Percentiles rank a stretch among this genome's conserved stretches.
Evolutionary conservation across 1,284 basidiomycete genomes (phyloP).

Genomic region (Taiwanofungus camphoratus): DNA sequence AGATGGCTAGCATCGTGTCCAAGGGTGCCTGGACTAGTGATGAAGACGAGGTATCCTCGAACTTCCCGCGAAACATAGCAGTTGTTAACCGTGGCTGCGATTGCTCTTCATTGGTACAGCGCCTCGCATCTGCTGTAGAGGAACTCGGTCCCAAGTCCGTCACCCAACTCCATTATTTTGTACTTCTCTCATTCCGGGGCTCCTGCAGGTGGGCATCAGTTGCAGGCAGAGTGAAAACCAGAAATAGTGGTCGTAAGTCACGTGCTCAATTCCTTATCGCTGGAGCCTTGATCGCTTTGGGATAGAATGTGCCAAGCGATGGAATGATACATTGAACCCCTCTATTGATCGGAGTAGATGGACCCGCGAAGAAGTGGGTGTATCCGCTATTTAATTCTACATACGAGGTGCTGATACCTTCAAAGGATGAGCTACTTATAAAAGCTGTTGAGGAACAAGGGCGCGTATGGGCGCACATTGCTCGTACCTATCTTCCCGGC

Average conservation of each 20-base stretch:
- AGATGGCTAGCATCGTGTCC: constrained; percentile 53
- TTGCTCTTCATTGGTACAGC: constrained; percentile 19
- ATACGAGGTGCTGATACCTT: constrained; percentile 1
- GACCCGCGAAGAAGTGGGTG: constrained; percentile 44
- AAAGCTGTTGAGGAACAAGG: constrained; percentile 47
- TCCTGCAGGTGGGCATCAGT: constrained; percentile 43
- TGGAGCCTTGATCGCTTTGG: constrained; percentile 14
- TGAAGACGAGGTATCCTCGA: constrained; percentile 34
- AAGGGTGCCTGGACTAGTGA: constrained; percentile 54
- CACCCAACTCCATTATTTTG: background rate
- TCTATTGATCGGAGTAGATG: constrained; percentile 52
- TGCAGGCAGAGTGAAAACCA: constrained; percentile 43
- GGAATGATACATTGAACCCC: constrained; percentile 53
- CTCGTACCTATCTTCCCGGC: constrained; percentile 51
- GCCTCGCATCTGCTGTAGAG: constrained; percentile 47
- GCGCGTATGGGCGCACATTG: constrained; percentile 54
- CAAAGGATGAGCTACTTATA: constrained; percentile 42
- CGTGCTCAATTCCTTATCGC: constrained; percentile 1
- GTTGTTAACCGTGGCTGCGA: background rate
- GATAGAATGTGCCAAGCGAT: constrained; percentile 55
- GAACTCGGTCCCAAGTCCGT: constrained; percentile 43
- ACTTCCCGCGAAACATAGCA: no score
- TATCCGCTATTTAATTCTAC: background rate
- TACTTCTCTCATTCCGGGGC: background rate
- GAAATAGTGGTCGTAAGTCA: constrained; percentile 49